Percentiles rank a stretch among this genome's conserved stretches.
phyloP scores from a whole-genome alignment of 2,329 filamentous ascomycete species.

The Trichoderma sp. region DNA sequence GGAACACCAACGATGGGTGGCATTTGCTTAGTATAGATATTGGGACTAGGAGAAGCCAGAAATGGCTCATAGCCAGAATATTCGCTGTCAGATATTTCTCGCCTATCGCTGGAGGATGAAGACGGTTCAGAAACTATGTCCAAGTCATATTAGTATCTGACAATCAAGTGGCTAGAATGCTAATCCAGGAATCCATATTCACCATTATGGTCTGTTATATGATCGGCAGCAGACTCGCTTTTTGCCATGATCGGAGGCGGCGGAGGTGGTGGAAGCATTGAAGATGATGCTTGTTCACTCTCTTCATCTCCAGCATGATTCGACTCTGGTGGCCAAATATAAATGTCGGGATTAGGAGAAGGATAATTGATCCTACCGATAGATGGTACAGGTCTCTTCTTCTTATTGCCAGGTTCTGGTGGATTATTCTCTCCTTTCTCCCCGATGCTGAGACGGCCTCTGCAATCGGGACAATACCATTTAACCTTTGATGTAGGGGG shows the following conservation, averaged over 20 bases:
- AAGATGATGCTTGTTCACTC: rapidly evolving
- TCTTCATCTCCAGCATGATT: background rate
- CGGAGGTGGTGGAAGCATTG: background rate
- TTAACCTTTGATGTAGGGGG: background rate
- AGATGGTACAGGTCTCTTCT: too few species aligned
- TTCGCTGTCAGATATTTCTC: background rate
- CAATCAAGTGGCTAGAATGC: background rate
- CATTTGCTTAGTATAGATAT: background rate
- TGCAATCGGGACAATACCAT: background rate
- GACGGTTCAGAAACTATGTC: background rate
- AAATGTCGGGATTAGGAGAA: background rate
- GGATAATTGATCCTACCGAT: background rate
- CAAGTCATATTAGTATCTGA: background rate
- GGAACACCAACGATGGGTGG: background rate
- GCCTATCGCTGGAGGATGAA: background rate
- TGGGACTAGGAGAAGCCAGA: background rate
- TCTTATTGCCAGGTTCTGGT: background rate
- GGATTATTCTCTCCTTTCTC: background rate
- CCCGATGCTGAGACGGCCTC: background rate
- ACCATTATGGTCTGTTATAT: background rate
- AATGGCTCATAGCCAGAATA: background rate
- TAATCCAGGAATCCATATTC: background rate
- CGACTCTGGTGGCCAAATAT: background rate
- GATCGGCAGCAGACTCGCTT: rapidly evolving
- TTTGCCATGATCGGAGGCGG: background rate